Base-by-base conservation (phyloP, 345 rosid species). In the Camelina laxa region DNA sequence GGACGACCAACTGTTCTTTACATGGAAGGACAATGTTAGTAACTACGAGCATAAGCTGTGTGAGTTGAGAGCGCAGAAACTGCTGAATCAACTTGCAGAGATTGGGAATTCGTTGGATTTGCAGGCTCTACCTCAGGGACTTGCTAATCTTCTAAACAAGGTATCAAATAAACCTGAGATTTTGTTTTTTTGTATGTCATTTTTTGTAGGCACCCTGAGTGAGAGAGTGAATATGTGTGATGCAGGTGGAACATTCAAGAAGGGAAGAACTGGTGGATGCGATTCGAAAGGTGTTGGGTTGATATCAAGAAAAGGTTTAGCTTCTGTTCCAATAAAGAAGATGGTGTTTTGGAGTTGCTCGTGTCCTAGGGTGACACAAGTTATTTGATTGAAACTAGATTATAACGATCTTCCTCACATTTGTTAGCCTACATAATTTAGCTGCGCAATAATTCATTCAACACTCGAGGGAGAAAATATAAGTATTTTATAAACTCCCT, bases 111-210 rank as follows among this genome's bases (percentile, higher is more conserved):
- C 96, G 11, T 77, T 87, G 16, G 97, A 87, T 86, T 74, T 95
- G 86, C 81, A 75, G 75, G 96, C 96, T 75, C 87, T 95, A 65
- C 97, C 97, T 6, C 97, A 86, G 66, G 93, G 90, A 80, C 96
- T 95, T 48, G 85, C 90, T 69, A 85, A 89, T 69, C 93, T 94
- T 84, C 84, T 94, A 82, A 84, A 86, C 86, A 87, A 95, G 93
- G 99, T 92, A 49, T 42, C 33, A 20, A 84, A 80, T 61, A 60
- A 69, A 54, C 54, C 53, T 48, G 5, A 19, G 9, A 3, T 2
- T 16, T 31, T 70, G 72, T 53, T 15, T 67, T 30, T 41, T 71
- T 42, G 53, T 67, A 70, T 45, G 16, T 36, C 7, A 65, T 27
- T 27, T 10, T 19, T n/a, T 75, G n/a, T n/a, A 49, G 33, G 14